Evolutionary conservation across 1,284 basidiomycete genomes (phyloP).

Genomic region (Neotropicomus parvogracilis): DNA sequence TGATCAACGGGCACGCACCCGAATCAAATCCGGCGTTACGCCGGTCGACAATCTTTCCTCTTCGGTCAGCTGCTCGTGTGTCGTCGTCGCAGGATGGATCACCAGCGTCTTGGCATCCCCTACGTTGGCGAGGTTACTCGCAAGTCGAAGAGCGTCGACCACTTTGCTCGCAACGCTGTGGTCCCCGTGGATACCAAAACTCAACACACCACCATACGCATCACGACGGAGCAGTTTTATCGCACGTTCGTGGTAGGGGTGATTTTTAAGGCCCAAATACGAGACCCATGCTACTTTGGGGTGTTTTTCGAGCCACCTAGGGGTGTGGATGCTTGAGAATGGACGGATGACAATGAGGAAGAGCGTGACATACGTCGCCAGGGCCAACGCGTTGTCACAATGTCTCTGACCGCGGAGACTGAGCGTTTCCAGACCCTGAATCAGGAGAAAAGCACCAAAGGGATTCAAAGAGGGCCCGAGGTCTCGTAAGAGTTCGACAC

Average conservation of each 20-base stretch:
- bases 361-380: conserved; percentile 52
- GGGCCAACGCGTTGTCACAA: conserved; percentile 67
- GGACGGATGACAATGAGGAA: neutral
- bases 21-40: conserved; percentile 78
- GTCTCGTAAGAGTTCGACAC: conserved; percentile 75
- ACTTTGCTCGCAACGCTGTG: conserved; percentile 57
- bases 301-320: conserved; percentile 65
- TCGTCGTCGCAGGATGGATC: conserved; percentile 82
- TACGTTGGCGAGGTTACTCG: conserved; percentile 76
- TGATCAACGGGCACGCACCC: conserved; percentile 62
- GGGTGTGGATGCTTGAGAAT: neutral
- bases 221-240: conserved; percentile 56
- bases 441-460: conserved; percentile 78
- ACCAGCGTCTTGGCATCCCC: conserved; percentile 81
- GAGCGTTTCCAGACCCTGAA: conserved; percentile 86
- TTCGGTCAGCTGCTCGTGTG: conserved; percentile 73
- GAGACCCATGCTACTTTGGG: conserved; percentile 77
- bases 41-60: conserved; percentile 71
- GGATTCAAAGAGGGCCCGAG: conserved; percentile 76
- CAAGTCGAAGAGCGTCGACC: conserved; percentile 74
- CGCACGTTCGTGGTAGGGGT: conserved; percentile 62
- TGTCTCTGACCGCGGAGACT: conserved; percentile 77
- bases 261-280: conserved; percentile 70
- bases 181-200: conserved; percentile 78
- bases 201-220: conserved; percentile 74